Conservation (phyloP, 169 alveolate species). For the Plasmodium knowlesi region DNA sequence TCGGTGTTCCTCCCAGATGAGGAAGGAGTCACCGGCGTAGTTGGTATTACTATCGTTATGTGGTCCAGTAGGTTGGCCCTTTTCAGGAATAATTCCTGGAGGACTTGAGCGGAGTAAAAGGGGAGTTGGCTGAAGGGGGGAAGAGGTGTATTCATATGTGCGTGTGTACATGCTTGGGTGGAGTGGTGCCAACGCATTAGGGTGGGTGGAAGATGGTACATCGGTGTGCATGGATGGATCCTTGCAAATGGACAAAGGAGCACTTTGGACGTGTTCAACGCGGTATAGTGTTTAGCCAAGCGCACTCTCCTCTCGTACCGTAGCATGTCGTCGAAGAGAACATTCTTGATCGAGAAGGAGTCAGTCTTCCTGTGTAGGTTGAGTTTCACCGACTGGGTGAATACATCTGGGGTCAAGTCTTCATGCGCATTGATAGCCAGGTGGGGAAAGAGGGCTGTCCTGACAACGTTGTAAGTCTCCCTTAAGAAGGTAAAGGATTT, state of each 20-base stretch:
- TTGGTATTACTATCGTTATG: constrained; percentile 36
- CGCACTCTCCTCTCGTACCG: neutral
- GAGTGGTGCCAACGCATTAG: neutral
- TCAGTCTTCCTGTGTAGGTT: constrained; percentile 20
- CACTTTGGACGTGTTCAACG: neutral
- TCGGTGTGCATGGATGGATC: neutral
- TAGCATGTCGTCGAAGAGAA: constrained; percentile 28
- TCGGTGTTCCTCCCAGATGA: neutral
- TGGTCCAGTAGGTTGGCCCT: constrained; percentile 31
- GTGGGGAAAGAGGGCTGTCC: constrained; percentile 33
- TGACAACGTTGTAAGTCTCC: constrained; percentile 18
- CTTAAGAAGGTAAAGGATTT: constrained; percentile 13
- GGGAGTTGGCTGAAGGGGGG: constrained; percentile 51
- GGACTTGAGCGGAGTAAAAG: constrained; percentile 48
- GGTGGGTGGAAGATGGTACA: neutral
- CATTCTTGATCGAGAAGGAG: neutral
- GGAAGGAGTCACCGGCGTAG: neutral
- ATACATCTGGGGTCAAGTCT: constrained; percentile 37
- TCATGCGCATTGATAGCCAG: constrained; percentile 22
- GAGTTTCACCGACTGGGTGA: constrained; percentile 22
- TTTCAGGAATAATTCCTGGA: constrained; percentile 26
- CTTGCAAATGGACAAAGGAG: neutral
- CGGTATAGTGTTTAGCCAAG: too few relatives aligned
- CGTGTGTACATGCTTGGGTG: neutral
- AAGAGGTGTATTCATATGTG: neutral